Percentiles rank a stretch among this genome's conserved stretches.
phyloP scores from a whole-genome alignment of 345 rosid genomes.

The Populus davidiana region DNA sequence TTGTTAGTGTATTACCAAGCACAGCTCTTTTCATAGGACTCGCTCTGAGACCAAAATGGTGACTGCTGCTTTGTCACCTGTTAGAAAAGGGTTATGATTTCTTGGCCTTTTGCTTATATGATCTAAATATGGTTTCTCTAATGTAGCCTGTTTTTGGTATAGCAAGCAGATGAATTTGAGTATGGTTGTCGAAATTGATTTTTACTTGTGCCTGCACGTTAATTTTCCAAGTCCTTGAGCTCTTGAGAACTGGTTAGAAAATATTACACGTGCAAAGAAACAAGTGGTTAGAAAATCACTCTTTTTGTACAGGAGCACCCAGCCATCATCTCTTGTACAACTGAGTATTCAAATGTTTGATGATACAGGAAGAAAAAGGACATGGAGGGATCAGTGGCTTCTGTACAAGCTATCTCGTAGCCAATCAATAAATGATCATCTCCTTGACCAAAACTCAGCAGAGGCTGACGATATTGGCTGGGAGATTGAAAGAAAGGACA shows the following conservation, averaged over 20 bases:
- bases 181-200: too few species aligned
- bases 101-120: neutral
- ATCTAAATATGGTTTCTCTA: neutral
- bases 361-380: neutral
- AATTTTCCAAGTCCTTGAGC: too few species aligned
- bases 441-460: neutral
- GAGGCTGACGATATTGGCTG: neutral
- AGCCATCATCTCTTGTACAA: neutral
- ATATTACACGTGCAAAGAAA: too few species aligned
- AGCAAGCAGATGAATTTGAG: too few species aligned
- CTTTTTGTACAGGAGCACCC: neutral
- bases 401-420: neutral
- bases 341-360: neutral
- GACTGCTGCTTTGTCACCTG: too few species aligned
- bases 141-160: neutral
- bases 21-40: neutral
- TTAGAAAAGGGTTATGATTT: too few species aligned
- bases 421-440: neutral
- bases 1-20: neutral
- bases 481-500: neutral
- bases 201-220: too few species aligned
- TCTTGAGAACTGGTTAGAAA: too few species aligned
- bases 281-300: too few species aligned
- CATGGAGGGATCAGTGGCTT: neutral
- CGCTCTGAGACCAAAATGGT: too few species aligned